phyloP scores from a whole-genome alignment of 2,329 filamentous ascomycete genomes.

The Cladosporium sp. region DNA sequence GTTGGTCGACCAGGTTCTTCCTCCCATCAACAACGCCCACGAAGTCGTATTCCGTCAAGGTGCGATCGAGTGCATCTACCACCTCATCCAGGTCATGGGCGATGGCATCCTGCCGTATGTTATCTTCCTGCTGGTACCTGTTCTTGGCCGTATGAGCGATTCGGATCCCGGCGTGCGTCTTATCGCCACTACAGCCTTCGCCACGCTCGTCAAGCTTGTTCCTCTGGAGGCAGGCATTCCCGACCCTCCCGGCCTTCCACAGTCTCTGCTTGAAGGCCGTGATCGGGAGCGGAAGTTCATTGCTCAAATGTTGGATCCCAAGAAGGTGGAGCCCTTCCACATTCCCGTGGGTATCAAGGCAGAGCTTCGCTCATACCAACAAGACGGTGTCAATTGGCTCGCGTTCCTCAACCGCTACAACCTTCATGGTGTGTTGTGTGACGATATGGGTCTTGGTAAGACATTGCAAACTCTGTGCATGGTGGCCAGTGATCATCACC shows the following conservation, averaged over 20 bases:
- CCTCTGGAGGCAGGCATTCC: constrained; percentile 96
- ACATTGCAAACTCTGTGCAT: constrained; percentile 97
- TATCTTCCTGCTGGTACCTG: constrained; percentile 96
- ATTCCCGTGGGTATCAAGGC: constrained; percentile 98
- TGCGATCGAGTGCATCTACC: constrained; percentile 91
- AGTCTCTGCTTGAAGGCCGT: constrained; percentile 80
- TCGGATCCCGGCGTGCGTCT: constrained; percentile 93
- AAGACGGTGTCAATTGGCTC: constrained; percentile 98
- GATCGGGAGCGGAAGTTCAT: constrained; percentile 96
- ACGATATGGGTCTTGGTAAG: constrained; percentile 98
- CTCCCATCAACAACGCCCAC: constrained; percentile 83
- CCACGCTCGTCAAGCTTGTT: constrained; percentile 93
- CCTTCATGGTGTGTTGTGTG: constrained; percentile 94
- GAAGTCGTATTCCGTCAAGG: constrained; percentile 89
- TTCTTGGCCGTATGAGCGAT: constrained; percentile 96
- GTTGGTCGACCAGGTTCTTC: constrained; percentile 86
- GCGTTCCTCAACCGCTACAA: constrained; percentile 98
- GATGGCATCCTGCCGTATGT: constrained; percentile 94
- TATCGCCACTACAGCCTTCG: constrained; percentile 93
- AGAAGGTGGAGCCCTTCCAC: constrained; percentile 90
- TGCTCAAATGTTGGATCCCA: constrained; percentile 88
- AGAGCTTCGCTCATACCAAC: constrained; percentile 91
- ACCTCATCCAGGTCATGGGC: constrained; percentile 97
- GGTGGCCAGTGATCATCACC: constrained; percentile 93
- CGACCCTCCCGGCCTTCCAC: constrained; percentile 86